Conservation (phyloP, 2,329 filamentous ascomycete genomes). For the Aspergillus versicolor region DNA sequence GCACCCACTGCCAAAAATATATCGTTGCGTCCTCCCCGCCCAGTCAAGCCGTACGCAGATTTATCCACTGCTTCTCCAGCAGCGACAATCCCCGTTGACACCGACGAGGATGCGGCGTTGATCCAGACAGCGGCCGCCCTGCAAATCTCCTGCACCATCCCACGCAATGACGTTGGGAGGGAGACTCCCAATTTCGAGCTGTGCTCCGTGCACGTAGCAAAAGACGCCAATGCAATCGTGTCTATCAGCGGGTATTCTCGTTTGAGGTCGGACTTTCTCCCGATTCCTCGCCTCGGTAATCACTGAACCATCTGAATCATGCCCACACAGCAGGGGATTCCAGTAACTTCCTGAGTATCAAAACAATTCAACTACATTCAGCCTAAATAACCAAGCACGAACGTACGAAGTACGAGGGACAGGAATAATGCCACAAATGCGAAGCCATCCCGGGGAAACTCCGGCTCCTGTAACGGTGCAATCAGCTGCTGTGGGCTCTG, state of each 20-base stretch:
- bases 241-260: neutral
- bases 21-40: neutral
- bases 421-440: neutral
- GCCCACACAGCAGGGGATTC: too few species aligned
- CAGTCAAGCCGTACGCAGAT: neutral
- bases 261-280: neutral
- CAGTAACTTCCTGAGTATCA: too few species aligned
- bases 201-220: neutral
- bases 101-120: neutral
- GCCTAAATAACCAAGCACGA: neutral
- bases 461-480: neutral
- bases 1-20: neutral
- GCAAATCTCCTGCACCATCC: constrained; percentile 3
- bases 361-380: too few species aligned
- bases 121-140: neutral
- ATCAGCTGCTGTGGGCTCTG: too few species aligned
- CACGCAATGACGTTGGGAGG: constrained; percentile 4
- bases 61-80: neutral
- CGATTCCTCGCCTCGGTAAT: neutral
- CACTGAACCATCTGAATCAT: too few species aligned
- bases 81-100: neutral
- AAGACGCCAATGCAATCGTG: neutral
- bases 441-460: constrained; percentile 1
- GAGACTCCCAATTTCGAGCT: neutral
- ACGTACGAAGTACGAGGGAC: neutral